A percentile compares a stretch with the other conserved stretches of the same genome.
Conservation (phyloP, 148 eudicot genomes). For the Fagopyrum esculentum region DNA sequence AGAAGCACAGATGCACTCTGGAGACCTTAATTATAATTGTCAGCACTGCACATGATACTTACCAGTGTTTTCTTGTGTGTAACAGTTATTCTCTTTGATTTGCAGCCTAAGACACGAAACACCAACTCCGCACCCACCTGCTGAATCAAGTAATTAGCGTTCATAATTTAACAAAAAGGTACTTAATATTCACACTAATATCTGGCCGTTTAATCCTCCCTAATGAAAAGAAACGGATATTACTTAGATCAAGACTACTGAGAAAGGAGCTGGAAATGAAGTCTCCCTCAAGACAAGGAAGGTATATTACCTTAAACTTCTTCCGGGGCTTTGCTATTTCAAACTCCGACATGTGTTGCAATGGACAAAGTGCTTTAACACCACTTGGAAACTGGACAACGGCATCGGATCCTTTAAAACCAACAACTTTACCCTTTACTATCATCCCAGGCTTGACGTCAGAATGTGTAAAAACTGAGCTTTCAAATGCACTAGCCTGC, state of each 20-base stretch:
- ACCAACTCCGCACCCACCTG: constrained; percentile 89
- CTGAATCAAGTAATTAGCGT: constrained; percentile 35
- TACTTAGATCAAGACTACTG: background rate
- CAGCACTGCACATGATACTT: constrained; percentile 20
- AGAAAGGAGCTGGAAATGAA: background rate
- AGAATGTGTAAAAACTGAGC: constrained; percentile 91
- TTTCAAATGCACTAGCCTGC: constrained; percentile 93
- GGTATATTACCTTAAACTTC: constrained; percentile 59
- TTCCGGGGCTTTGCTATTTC: constrained; percentile 81
- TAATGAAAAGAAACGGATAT: background rate
- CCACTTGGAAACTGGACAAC: constrained; percentile 85
- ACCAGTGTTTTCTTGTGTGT: constrained; percentile 98
- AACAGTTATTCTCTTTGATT: constrained; percentile 92
- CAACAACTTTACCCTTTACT: constrained; percentile 75
- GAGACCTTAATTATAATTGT: background rate
- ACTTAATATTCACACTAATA: background rate
- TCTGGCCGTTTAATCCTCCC: background rate
- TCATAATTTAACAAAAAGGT: constrained; percentile 3
- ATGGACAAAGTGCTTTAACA: constrained; percentile 95
- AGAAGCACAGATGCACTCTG: background rate
- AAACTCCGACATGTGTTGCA: constrained; percentile 91
- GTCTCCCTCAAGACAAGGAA: background rate
- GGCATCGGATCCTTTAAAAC: constrained; percentile 57
- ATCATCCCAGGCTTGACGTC: constrained; percentile 98
- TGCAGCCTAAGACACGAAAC: constrained; percentile 97